Conservation (phyloP, 768 basidiomycete genomes). For the Botryobasidium botryosum region DNA sequence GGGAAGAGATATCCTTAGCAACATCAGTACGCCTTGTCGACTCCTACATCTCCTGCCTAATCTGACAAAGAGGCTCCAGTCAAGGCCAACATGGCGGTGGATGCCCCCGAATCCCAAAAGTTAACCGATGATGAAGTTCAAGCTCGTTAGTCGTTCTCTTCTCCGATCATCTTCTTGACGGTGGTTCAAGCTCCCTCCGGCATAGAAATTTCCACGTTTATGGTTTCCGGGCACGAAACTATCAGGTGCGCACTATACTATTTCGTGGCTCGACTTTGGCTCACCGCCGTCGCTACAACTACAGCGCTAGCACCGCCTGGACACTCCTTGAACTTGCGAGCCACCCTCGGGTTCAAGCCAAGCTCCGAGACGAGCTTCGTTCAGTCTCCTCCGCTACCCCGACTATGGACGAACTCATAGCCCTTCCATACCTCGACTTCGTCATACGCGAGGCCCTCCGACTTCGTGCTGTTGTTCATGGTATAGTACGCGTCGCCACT, state of each 20-base stretch:
- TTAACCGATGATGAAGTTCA: slow-evolving; percentile 48
- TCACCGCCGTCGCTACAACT: slow-evolving; percentile 18
- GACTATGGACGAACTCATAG: slow-evolving; percentile 15
- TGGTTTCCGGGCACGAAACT: slow-evolving; percentile 44
- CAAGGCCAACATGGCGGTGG: slow-evolving; percentile 44
- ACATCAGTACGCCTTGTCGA: slow-evolving; percentile 15
- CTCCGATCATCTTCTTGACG: slow-evolving; percentile 5
- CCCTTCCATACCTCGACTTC: slow-evolving; percentile 18
- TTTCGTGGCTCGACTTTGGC: no score
- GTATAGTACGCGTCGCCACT: not conserved
- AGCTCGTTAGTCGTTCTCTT: slow-evolving; percentile 25
- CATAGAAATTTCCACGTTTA: slow-evolving; percentile 42
- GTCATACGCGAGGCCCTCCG: slow-evolving; percentile 6
- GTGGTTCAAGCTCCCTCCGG: not conserved
- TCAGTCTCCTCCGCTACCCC: slow-evolving; percentile 9
- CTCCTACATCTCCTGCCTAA: not conserved
- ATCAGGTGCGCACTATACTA: slow-evolving; percentile 24
- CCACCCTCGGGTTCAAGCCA: slow-evolving; percentile 18
- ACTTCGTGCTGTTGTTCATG: slow-evolving; percentile 1
- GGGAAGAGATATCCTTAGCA: slow-evolving; percentile 21
- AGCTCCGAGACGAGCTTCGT: slow-evolving; percentile 18
- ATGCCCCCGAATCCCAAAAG: slow-evolving; percentile 35
- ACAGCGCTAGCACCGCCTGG: slow-evolving; percentile 20
- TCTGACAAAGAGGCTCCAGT: slow-evolving; percentile 22
- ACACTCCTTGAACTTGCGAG: slow-evolving; percentile 27